Percentiles rank a stretch among this genome's conserved stretches.
Conservation (phyloP, 768 basidiomycete species). For the Tremella yokohamensis region DNA sequence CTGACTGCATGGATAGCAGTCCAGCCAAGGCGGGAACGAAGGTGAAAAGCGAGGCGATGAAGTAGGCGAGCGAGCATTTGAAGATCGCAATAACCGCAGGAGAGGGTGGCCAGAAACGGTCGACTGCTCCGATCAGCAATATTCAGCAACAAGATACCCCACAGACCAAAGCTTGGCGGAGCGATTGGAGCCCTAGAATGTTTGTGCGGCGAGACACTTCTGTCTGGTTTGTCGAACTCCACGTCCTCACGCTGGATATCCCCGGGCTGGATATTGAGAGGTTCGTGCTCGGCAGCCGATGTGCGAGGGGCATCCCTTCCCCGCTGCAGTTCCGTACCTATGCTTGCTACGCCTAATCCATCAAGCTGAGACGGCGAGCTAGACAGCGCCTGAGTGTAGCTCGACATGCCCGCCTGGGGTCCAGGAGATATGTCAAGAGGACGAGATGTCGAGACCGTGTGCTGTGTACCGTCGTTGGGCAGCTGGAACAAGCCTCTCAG, state of each 20-base stretch:
- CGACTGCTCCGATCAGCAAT: constrained; percentile 1
- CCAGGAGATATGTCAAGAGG: too few species aligned
- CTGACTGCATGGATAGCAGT: constrained; percentile 55
- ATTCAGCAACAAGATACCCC: not conserved
- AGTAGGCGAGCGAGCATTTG: constrained; percentile 89
- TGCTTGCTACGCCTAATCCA: not conserved
- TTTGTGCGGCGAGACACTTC: not conserved
- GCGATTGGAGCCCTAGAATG: not conserved
- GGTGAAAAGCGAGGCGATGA: constrained; percentile 86
- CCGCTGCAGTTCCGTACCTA: not conserved
- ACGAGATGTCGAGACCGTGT: too few species aligned
- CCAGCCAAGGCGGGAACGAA: constrained; percentile 72
- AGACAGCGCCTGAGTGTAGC: not conserved
- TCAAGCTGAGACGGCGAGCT: constrained; percentile 13
- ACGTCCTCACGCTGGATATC: too few species aligned
- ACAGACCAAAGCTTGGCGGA: not conserved
- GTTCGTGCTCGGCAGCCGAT: not conserved
- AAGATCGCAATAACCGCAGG: constrained; percentile 54
- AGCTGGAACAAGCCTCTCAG: not conserved
- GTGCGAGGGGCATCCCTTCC: not conserved
- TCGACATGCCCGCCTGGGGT: not conserved
- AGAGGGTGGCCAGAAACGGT: constrained; percentile 27
- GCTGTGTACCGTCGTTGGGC: too few species aligned
- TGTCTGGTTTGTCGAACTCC: too few species aligned
- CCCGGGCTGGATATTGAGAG: too few species aligned